A percentile compares a stretch with the other conserved stretches of the same genome.
Evolutionary conservation across 352 stramenopile species (phyloP).

Genomic region (Blastocystis sp.): DNA sequence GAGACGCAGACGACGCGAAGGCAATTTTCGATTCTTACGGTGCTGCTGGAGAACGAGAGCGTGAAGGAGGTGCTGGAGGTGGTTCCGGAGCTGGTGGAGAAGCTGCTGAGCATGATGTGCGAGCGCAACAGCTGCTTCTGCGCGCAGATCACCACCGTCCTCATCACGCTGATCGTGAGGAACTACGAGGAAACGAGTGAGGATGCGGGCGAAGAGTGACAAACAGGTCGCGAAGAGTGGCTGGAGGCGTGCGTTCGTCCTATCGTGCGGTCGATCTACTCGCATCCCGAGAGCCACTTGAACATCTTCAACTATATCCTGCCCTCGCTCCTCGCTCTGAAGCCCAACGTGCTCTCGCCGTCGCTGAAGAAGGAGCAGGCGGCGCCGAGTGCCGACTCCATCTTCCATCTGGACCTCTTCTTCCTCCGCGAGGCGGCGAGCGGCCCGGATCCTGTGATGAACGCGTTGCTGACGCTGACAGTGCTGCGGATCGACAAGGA

Average conservation of each 20-base stretch:
- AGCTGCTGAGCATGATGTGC: conserved; percentile 3
- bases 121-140: conserved; percentile 34
- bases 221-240: not conserved
- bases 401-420: conserved; percentile 15
- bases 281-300: not conserved
- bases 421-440: not conserved
- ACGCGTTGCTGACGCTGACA: not conserved
- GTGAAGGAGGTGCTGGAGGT: not conserved
- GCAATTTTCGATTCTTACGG: not conserved
- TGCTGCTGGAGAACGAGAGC: conserved; percentile 1
- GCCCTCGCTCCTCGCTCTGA: conserved; percentile 10
- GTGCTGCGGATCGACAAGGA: conserved; percentile 40
- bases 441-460: not conserved
- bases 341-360: not conserved
- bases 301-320: conserved; percentile 45
- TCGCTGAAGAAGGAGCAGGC: not conserved
- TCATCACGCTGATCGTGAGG: not conserved
- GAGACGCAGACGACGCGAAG: not conserved
- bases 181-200: not conserved
- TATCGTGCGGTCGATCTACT: conserved; percentile 7
- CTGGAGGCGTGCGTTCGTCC: not conserved
- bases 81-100: not conserved
- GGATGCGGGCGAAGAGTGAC: not conserved
- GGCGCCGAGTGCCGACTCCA: not conserved
- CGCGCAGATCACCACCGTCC: conserved; percentile 29